Evolutionary conservation across 345 rosid species (phyloP).

Genomic region (Hevea brasiliensis): DNA sequence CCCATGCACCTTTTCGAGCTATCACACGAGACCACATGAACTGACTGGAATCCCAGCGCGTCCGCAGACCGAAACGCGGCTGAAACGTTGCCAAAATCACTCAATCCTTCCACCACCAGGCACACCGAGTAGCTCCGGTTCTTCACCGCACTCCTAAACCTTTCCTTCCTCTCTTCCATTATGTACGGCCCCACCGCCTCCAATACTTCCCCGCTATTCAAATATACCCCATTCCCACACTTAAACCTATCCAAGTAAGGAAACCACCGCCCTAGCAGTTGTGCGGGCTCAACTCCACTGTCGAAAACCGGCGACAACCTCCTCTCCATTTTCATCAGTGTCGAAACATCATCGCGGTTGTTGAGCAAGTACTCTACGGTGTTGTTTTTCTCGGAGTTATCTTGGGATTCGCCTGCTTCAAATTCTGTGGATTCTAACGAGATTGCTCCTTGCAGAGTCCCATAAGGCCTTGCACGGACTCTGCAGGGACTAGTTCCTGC

Average conservation of each 20-base stretch:
- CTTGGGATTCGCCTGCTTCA: conserved; percentile 23
- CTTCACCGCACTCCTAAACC: conserved; percentile 56
- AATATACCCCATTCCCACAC: conserved; percentile 42
- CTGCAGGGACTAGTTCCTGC: conserved; percentile 7
- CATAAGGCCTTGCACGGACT: conserved; percentile 26
- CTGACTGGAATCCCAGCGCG: conserved; percentile 90
- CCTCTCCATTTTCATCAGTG: conserved; percentile 88
- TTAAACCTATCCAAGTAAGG: conserved; percentile 73
- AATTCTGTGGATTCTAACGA: conserved; percentile 25
- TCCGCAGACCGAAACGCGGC: conserved; percentile 89
- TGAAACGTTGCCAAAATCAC: conserved; percentile 83
- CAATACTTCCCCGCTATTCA: conserved; percentile 74
- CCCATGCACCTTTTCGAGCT: conserved; percentile 86
- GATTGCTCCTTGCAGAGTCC: conserved; percentile 40
- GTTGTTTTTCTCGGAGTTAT: conserved; percentile 31
- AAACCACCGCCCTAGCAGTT: conserved; percentile 50
- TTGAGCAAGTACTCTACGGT: conserved; percentile 53
- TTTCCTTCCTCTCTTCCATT: conserved; percentile 76
- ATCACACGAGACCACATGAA: conserved; percentile 74
- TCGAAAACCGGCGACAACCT: conserved; percentile 5
- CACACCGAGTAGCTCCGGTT: conserved; percentile 84
- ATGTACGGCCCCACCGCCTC: conserved; percentile 73
- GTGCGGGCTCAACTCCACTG: conserved; percentile 15
- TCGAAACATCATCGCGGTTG: conserved; percentile 44
- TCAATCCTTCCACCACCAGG: conserved; percentile 86